These are phyloP conservation scores for Suhomyces yuchorum DNA, from an alignment of 1,139 yeast species.

Conservation along the genomic window DNA sequence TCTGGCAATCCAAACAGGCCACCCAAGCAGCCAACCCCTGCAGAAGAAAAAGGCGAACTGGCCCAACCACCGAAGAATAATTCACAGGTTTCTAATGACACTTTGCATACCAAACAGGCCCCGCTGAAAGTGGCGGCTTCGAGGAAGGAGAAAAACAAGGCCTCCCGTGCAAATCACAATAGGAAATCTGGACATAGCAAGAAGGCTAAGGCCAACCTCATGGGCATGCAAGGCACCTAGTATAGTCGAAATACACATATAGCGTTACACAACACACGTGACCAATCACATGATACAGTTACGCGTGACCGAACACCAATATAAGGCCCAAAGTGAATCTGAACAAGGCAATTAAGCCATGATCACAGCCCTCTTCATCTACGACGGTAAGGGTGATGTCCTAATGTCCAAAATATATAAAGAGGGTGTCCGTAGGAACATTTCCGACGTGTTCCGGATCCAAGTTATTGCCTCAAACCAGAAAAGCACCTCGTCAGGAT, in stretches of 20 bases:
- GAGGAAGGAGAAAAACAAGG: slow-evolving; percentile 57
- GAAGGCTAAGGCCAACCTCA: slow-evolving; percentile 33
- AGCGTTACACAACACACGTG: too few species aligned
- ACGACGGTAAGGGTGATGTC: slow-evolving; percentile 83
- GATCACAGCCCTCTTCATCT: slow-evolving; percentile 80
- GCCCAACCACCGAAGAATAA: neutral
- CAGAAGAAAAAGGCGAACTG: neutral
- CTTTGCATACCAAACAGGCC: neutral
- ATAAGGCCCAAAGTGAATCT: neutral
- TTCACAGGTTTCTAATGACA: neutral
- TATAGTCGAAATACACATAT: too few species aligned
- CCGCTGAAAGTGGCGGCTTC: slow-evolving; percentile 27
- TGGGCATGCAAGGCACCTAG: slow-evolving; percentile 22
- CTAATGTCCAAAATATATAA: slow-evolving; percentile 69
- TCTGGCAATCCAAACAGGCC: slow-evolving; percentile 35
- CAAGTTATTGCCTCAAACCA: slow-evolving; percentile 69
- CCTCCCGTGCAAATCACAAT: slow-evolving; percentile 62
- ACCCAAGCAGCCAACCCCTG: slow-evolving; percentile 12
- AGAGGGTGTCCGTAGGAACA: slow-evolving; percentile 45
- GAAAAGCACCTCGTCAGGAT: slow-evolving; percentile 19
- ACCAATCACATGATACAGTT: too few species aligned
- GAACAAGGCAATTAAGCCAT: slow-evolving; percentile 33
- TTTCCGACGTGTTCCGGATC: slow-evolving; percentile 88
- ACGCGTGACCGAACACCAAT: too few species aligned
- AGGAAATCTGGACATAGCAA: slow-evolving; percentile 63